Percentiles rank a stretch among this genome's conserved stretches.
These are phyloP conservation scores for Aspergillus sp. DNA, from an alignment of 2,329 filamentous ascomycete genomes.

Conservation along the genomic window DNA sequence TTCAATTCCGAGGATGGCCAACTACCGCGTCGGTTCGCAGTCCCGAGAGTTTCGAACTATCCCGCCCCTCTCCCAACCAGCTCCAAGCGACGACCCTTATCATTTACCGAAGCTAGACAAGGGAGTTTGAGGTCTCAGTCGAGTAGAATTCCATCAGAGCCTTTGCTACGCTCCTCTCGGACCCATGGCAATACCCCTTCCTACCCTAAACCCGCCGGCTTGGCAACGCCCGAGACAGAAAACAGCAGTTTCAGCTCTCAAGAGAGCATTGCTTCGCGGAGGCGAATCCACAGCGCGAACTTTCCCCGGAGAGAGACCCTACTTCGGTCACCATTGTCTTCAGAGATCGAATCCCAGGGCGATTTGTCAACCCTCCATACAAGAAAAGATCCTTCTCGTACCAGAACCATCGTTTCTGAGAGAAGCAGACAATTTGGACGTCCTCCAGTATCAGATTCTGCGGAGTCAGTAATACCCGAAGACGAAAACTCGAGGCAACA, in stretches of 20 bases:
- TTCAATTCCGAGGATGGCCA: constrained; percentile 42
- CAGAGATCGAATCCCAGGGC: constrained; percentile 28
- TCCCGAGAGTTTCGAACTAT: constrained; percentile 24
- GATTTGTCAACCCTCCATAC: constrained; percentile 13
- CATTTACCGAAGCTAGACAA: constrained; percentile 55
- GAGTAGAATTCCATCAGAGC: constrained; percentile 46
- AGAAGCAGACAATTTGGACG: constrained; percentile 18
- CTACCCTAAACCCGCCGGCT: constrained; percentile 31
- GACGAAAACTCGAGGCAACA: constrained; percentile 4
- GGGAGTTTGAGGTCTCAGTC: constrained; percentile 36
- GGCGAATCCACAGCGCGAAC: constrained; percentile 33
- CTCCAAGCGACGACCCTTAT: constrained; percentile 51
- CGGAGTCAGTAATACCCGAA: constrained; percentile 8
- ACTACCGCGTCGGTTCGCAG: constrained; percentile 25
- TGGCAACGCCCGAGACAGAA: constrained; percentile 44
- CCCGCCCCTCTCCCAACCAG: constrained; percentile 23
- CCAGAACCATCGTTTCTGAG: constrained; percentile 16
- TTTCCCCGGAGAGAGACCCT: constrained; percentile 33
- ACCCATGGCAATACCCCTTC: constrained; percentile 28
- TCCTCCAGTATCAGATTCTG: constrained; percentile 8
- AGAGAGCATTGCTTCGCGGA: constrained; percentile 26
- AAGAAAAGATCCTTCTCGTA: constrained; percentile 19
- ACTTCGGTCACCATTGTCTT: constrained; percentile 33
- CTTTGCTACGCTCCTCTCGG: constrained; percentile 49
- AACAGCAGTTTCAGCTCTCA: constrained; percentile 28